phyloP scores from a whole-genome alignment of 768 basidiomycete species.

The Collybia mongolica region DNA sequence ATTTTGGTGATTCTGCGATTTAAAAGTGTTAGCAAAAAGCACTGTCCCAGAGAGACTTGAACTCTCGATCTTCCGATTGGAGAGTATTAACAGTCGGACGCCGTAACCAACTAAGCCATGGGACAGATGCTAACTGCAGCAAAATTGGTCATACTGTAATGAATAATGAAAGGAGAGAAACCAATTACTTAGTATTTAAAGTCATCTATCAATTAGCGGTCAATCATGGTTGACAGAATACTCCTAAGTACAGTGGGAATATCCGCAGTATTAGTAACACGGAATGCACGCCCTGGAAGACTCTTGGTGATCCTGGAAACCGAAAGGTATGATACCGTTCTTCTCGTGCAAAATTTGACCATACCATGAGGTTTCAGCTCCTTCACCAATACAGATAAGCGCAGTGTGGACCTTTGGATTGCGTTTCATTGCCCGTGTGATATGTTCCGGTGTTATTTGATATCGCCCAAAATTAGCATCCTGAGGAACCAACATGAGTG shows the following conservation, averaged over 20 bases:
- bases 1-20: too few species aligned
- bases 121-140: not conserved
- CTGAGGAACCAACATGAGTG: conserved; percentile 15
- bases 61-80: conserved; percentile 8
- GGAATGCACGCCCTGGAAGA: conserved; percentile 61
- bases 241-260: conserved; percentile 64
- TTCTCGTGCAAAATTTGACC: conserved; percentile 5
- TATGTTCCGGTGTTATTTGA: conserved; percentile 55
- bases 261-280: conserved; percentile 59
- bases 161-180: too few species aligned
- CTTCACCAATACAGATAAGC: conserved; percentile 68
- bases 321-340: not conserved
- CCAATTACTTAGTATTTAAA: too few species aligned
- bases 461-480: conserved; percentile 71
- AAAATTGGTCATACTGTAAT: too few species aligned
- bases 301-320: conserved; percentile 53
- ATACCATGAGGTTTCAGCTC: conserved; percentile 63
- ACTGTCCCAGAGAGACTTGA: conserved; percentile 8
- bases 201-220: conserved; percentile 22
- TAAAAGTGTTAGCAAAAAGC: not conserved
- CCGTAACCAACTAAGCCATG: conserved; percentile 9
- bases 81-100: conserved; percentile 7
- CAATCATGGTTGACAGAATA: conserved; percentile 58
- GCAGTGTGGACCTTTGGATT: conserved; percentile 68
- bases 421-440: conserved; percentile 55